Evolutionary conservation across 202 grass and related monocot genomes (phyloP).

Genomic region (Dendrocalamus latiflorus): DNA sequence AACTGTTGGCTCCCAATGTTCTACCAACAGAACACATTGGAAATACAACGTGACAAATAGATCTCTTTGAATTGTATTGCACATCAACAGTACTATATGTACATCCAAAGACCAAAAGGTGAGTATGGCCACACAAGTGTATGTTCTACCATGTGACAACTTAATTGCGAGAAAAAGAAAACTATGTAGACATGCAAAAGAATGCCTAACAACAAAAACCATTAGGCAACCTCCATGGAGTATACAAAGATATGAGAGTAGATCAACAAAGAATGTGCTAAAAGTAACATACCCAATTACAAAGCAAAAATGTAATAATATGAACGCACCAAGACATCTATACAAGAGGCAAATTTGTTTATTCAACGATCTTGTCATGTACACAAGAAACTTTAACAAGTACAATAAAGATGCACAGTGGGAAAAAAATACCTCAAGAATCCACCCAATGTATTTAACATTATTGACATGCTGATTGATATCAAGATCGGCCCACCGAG

Average conservation of each 20-base stretch:
- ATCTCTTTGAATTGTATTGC: background rate
- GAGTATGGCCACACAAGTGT: background rate
- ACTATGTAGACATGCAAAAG: background rate
- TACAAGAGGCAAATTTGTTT: background rate
- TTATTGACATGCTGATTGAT: conserved; percentile 99
- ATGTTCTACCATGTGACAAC: background rate
- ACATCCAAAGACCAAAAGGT: background rate
- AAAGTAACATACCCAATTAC: background rate
- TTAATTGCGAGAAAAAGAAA: background rate
- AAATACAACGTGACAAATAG: background rate
- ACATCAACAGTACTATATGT: background rate
- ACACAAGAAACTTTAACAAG: background rate
- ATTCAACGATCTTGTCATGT: background rate
- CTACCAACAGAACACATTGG: background rate
- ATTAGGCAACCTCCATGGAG: background rate
- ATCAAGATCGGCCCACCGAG: conserved; percentile 85
- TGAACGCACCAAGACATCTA: background rate
- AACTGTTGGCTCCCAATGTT: background rate
- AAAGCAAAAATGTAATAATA: background rate
- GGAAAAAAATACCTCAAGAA: conserved; percentile 65
- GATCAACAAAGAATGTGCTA: background rate
- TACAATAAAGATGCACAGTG: background rate
- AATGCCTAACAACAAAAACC: background rate
- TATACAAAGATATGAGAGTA: too few relatives aligned
- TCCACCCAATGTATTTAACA: conserved; percentile 99